Evolutionary conservation across 1,284 basidiomycete genomes (phyloP).

Genomic region (Tranzscheliella williamsii): DNA sequence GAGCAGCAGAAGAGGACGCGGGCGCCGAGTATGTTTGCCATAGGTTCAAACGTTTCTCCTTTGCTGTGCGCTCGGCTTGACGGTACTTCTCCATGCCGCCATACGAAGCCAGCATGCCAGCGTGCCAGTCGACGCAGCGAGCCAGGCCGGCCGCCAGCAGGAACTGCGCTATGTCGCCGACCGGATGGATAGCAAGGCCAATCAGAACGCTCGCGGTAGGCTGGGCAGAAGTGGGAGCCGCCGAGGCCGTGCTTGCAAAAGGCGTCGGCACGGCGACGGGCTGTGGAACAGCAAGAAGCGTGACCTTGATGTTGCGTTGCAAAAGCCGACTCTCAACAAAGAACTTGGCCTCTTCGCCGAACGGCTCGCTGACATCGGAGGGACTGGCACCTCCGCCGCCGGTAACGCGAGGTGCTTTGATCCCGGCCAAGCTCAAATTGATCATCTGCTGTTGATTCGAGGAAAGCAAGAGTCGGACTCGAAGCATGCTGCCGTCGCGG

Average conservation of each 20-base stretch:
- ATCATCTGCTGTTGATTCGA: conserved; percentile 83
- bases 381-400: conserved; percentile 48
- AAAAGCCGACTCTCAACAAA: conserved; percentile 91
- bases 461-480: conserved; percentile 83
- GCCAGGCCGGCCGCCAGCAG: conserved; percentile 83
- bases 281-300: conserved; percentile 79
- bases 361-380: conserved; percentile 42
- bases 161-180: conserved; percentile 90
- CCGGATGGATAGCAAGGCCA: conserved; percentile 86
- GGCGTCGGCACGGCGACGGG: conserved; percentile 70
- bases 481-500: conserved; percentile 86
- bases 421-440: conserved; percentile 65
- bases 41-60: conserved; percentile 77
- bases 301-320: conserved; percentile 83
- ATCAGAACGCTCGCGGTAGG: conserved; percentile 75
- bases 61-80: conserved; percentile 79
- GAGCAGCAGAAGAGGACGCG: conserved; percentile 18
- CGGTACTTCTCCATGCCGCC: conserved; percentile 68
- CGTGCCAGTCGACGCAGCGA: conserved; percentile 95
- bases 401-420: conserved; percentile 50
- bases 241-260: conserved; percentile 65
- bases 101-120: conserved; percentile 79
- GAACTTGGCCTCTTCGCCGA: conserved; percentile 75
- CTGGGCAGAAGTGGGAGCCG: conserved; percentile 64
- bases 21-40: conserved; percentile 69